These are phyloP conservation scores for Trichosporon ovoides DNA, from an alignment of 1,284 basidiomycete species.

Conservation along the genomic window DNA sequence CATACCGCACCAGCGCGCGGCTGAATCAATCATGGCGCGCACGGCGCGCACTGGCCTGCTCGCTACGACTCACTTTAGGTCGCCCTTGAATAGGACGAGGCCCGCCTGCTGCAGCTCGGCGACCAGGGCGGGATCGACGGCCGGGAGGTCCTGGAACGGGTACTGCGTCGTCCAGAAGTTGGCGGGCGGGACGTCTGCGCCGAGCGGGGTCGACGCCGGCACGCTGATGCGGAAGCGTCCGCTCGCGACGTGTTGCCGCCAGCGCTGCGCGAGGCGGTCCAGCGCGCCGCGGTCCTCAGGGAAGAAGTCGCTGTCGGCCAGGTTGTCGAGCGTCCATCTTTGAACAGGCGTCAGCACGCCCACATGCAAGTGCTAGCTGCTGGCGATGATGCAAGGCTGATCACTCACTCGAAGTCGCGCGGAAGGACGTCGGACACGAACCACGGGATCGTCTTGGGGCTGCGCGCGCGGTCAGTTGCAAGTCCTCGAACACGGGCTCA, in stretches of 20 bases:
- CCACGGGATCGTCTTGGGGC: slow-evolving; percentile 78
- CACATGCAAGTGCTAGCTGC: too few species aligned
- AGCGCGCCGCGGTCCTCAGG: slow-evolving; percentile 57
- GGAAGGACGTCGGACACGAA: slow-evolving; percentile 89
- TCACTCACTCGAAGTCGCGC: slow-evolving; percentile 58
- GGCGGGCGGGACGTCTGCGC: slow-evolving; percentile 48
- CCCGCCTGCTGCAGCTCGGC: slow-evolving; percentile 59
- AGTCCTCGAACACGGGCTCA: slow-evolving; percentile 48
- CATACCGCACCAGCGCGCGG: neutral
- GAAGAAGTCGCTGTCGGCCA: slow-evolving; percentile 55
- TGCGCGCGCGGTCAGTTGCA: slow-evolving; percentile 34
- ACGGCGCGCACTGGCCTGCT: neutral
- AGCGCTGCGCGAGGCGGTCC: slow-evolving; percentile 61
- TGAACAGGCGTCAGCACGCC: too few species aligned
- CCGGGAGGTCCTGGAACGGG: slow-evolving; percentile 75
- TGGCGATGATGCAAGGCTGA: slow-evolving; percentile 1
- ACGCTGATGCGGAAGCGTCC: slow-evolving; percentile 73
- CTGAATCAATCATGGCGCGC: too few species aligned
- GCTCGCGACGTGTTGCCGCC: slow-evolving; percentile 63
- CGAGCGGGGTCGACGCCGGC: slow-evolving; percentile 61
- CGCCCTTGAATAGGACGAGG: slow-evolving; percentile 93
- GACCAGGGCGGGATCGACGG: slow-evolving; percentile 59
- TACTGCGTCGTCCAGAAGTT: slow-evolving; percentile 81
- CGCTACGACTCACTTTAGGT: slow-evolving; percentile 64
- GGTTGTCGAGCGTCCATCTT: slow-evolving; percentile 51